A percentile compares a stretch with the other conserved stretches of the same genome.
These are phyloP conservation scores for Apiotrichum brassicae DNA, from an alignment of 1,284 basidiomycete species.

Conservation along the genomic window DNA sequence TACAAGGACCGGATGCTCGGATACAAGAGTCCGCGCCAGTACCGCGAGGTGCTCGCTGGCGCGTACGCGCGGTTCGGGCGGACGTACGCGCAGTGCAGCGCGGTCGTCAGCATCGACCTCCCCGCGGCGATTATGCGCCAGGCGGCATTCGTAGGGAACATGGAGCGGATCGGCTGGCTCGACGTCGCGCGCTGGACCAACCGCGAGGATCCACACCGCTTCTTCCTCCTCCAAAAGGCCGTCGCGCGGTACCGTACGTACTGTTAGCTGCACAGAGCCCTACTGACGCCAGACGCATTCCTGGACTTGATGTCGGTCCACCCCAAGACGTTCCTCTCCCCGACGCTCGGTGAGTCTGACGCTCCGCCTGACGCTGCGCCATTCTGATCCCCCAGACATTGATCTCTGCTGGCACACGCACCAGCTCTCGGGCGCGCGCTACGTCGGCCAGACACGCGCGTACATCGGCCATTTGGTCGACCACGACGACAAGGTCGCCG, in stretches of 20 bases:
- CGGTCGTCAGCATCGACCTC: conserved; percentile 21
- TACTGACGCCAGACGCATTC: conserved; percentile 28
- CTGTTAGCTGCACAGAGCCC: not conserved
- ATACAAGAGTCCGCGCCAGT: too few species aligned
- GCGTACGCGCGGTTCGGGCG: not conserved
- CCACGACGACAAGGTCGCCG: conserved; percentile 36
- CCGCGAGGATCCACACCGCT: conserved; percentile 2
- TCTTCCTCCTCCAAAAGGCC: conserved; percentile 23
- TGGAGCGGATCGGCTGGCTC: conserved; percentile 34
- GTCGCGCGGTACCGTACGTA: conserved; percentile 35
- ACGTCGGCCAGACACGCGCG: conserved; percentile 18
- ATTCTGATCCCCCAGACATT: conserved; percentile 31
- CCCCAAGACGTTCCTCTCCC: conserved; percentile 18
- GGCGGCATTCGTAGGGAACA: conserved; percentile 28
- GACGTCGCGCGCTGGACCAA: conserved; percentile 14
- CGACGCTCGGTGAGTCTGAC: conserved; percentile 16
- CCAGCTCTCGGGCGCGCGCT: conserved; percentile 29
- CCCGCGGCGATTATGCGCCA: conserved; percentile 28
- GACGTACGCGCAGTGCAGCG: conserved; percentile 4
- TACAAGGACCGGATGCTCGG: too few species aligned
- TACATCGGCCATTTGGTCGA: conserved; percentile 22
- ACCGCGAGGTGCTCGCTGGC: not conserved
- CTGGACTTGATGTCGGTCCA: conserved; percentile 31
- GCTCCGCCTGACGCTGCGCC: too few species aligned
- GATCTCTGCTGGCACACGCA: conserved; percentile 46